Evolutionary conservation across 257 asterid genomes (phyloP), one percentile per base, ranked within the genome.

Genomic region (Plantago ovata): DNA sequence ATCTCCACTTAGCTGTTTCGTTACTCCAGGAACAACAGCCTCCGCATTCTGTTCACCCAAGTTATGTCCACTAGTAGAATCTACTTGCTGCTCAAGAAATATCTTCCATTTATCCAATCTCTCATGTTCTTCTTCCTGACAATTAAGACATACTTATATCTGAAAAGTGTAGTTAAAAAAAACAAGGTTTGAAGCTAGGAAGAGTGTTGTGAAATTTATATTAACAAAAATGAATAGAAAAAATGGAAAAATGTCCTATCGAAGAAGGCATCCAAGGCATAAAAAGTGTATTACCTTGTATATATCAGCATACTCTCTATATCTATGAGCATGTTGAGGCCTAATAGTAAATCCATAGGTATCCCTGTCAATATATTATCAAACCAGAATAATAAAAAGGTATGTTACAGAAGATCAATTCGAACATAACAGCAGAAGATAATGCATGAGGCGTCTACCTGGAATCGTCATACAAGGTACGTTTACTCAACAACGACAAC

Each of bases 401-500:
- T n/a, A n/a, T n/a, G n/a, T 28, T 6, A 44, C 21, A 41, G 43
- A 56, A 32, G 54, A 45, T 55, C 51, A 61, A 3, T 36, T 19
- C 19, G 14, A 23, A 11, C 18, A 15, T 15, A 2, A 15, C 2
- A 16, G 56, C 55, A 23, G 13, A 49, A 23, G 36, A 18, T 11
- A 1, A 32, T 43, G 57, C 43, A 53, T 24, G 33, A 60, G 16
- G 15, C 43, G 16, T 24, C 55, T 83, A 92, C 98, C 96, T 92
- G 64, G 95, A 76, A 85, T 88, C 98, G 72, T 78, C 93, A 67
- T 81, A 76, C 80, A 87, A 74, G 12, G 79, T 58, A 74, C 96
- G 98, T 85, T 85, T 92, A 83, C 98, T 92, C 83, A 92, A 78
- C 81, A 87, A 91, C 82, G 98, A 87, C 75, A 91, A 74, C 96